Conservation (phyloP, 805 yeast genomes). For the Monosporozyma aerobia region DNA sequence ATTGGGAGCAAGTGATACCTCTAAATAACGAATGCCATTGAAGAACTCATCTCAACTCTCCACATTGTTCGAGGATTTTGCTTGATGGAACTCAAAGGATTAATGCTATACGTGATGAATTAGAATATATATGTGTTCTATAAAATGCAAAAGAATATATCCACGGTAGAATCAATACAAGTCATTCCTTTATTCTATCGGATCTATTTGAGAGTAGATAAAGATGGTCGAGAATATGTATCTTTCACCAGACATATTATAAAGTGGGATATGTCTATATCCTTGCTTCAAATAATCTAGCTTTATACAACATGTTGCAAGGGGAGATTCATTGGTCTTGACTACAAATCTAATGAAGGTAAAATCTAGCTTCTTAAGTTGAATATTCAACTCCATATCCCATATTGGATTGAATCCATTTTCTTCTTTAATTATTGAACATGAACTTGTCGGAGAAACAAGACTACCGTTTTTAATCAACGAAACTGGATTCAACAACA, state of each 20-base stretch:
- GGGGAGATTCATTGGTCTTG: conserved; percentile 33
- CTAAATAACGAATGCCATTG: not conserved
- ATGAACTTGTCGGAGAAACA: conserved; percentile 8
- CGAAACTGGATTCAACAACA: conserved; percentile 12
- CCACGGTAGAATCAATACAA: not conserved
- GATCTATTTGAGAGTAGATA: conserved; percentile 21
- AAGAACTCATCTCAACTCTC: not conserved
- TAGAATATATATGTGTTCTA: not conserved
- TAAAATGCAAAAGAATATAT: not conserved
- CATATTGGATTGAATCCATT: conserved; percentile 88
- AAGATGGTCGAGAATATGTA: conserved; percentile 50
- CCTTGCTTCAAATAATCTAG: conserved; percentile 64
- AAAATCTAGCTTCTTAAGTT: conserved; percentile 33
- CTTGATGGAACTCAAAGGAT: not conserved
- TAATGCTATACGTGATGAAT: not conserved
- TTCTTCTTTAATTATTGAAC: conserved; percentile 34
- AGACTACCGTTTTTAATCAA: conserved; percentile 15
- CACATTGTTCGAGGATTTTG: not conserved
- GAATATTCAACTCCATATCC: conserved; percentile 47
- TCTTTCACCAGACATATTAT: conserved; percentile 75
- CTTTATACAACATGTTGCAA: conserved; percentile 57
- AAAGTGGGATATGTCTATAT: conserved; percentile 70
- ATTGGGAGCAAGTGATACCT: not conserved
- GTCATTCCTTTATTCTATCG: not conserved
- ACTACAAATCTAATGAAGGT: conserved; percentile 50